Conservation (phyloP, 2,329 filamentous ascomycete genomes). For the Ceratocystis ficicola region DNA sequence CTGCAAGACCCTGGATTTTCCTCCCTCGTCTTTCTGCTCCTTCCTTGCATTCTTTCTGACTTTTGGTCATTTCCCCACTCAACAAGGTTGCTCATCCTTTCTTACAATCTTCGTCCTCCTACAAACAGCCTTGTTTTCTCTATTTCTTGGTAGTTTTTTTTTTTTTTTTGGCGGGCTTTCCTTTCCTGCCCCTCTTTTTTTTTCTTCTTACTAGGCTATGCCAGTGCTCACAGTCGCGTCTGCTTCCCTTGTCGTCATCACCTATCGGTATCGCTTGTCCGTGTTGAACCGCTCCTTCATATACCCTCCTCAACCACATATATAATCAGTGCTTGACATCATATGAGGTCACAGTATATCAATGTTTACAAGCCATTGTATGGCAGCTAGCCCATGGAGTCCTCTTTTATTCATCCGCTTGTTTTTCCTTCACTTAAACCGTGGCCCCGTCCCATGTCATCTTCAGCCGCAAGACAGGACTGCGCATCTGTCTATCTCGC, state of each 20-base stretch:
- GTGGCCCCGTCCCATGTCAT: neutral
- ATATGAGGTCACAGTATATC: conserved; percentile 3
- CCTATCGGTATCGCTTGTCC: neutral
- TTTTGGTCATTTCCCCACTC: neutral
- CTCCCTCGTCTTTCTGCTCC: neutral
- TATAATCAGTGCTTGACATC: neutral
- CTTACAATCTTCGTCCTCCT: neutral
- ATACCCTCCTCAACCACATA: neutral
- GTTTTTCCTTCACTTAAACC: neutral
- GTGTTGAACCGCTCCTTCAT: neutral
- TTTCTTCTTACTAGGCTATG: neutral
- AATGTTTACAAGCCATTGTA: neutral
- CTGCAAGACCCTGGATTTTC: no score
- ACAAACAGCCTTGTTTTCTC: conserved; percentile 9
- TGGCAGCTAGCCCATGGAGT: neutral
- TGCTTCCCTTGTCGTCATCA: neutral
- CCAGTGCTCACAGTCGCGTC: neutral
- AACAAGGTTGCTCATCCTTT: neutral
- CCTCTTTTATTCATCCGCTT: neutral
- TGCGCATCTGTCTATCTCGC: neutral
- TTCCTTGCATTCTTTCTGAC: neutral
- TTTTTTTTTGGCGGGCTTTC: neutral
- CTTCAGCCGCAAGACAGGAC: neutral
- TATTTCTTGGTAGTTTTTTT: neutral
- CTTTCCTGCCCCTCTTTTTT: neutral